phyloP scores from a whole-genome alignment of 345 rosid genomes.

The Geranium rotundifolium region DNA sequence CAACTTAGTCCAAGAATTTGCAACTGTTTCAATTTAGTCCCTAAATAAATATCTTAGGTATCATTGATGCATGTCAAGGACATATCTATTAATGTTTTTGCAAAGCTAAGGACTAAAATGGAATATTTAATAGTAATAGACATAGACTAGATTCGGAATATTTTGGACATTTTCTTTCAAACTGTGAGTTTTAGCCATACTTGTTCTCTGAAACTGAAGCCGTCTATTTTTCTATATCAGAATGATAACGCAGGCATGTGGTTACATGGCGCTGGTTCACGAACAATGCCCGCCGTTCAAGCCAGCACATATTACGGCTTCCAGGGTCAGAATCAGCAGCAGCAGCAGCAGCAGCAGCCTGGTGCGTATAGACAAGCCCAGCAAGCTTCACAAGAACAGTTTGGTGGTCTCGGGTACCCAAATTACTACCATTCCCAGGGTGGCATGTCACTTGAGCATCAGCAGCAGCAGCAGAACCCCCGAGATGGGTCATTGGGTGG shows the following conservation, averaged over 20 bases:
- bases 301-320: slow-evolving; percentile 72
- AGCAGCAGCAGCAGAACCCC: slow-evolving; percentile 80
- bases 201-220: slow-evolving; percentile 1
- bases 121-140: no score
- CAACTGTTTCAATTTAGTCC: no score
- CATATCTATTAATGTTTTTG: no score
- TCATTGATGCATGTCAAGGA: no score
- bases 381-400: slow-evolving; percentile 71
- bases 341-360: slow-evolving; percentile 13
- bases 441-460: slow-evolving; percentile 62
- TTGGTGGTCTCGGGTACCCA: slow-evolving; percentile 67
- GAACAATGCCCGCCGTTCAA: slow-evolving; percentile 66
- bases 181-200: background rate
- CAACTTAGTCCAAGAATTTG: no score
- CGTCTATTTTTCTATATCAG: slow-evolving; percentile 20
- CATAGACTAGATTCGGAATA: no score
- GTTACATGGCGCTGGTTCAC: slow-evolving; percentile 70
- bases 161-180: background rate
- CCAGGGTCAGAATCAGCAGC: slow-evolving; percentile 85
- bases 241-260: slow-evolving; percentile 81
- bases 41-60: no score
- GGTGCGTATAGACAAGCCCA: slow-evolving; percentile 73
- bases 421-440: slow-evolving; percentile 64
- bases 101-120: no score
- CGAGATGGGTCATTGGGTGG: slow-evolving; percentile 55